Evolutionary conservation across 208 protist genomes (phyloP).

Genomic region (Crithidia sp.): DNA sequence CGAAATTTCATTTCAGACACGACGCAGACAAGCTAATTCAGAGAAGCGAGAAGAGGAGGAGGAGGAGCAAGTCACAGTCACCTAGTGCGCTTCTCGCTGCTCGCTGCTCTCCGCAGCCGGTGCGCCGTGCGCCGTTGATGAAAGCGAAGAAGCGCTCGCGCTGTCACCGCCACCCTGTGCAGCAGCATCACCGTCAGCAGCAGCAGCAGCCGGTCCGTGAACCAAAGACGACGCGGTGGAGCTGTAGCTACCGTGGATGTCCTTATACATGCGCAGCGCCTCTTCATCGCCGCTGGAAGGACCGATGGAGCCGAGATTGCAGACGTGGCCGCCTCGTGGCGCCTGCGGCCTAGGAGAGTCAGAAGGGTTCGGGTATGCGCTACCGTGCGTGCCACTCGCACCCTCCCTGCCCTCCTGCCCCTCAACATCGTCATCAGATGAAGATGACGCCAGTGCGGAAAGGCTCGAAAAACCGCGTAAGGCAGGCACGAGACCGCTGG

Average conservation of each 20-base stretch:
- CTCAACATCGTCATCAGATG: neutral
- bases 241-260: constrained; percentile 46
- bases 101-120: no score
- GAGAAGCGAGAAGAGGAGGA: no score
- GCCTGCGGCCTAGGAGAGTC: constrained; percentile 24
- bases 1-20: no score
- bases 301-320: constrained; percentile 36
- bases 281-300: constrained; percentile 34
- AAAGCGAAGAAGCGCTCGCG: no score
- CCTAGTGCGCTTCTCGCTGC: no score
- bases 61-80: no score
- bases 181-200: no score
- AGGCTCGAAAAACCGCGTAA: neutral
- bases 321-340: constrained; percentile 27
- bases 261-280: constrained; percentile 45
- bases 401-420: neutral
- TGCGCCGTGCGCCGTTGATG: no score
- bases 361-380: neutral
- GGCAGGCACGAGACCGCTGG: constrained; percentile 23
- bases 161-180: no score
- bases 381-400: neutral
- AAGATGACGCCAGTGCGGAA: neutral
- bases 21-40: no score
- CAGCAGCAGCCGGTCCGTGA: neutral
- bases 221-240: neutral